Evolutionary conservation across 768 basidiomycete species (phyloP).

Genomic region (Suillus clintonianus): DNA sequence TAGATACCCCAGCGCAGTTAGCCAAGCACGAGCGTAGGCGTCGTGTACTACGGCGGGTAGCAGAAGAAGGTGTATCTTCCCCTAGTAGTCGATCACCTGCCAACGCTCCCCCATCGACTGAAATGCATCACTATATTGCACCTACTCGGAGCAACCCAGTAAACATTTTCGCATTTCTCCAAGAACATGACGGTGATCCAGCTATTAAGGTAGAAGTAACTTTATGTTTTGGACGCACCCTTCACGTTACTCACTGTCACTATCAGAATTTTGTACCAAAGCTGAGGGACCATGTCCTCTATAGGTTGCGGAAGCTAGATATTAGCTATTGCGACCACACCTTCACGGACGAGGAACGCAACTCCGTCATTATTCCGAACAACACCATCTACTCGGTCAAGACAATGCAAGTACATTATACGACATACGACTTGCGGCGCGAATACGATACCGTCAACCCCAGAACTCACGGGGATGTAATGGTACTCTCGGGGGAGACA

Average conservation of each 20-base stretch:
- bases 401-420: slow-evolving; percentile 4
- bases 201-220: too few relatives aligned
- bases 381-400: background rate
- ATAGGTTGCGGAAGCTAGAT: background rate
- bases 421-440: background rate
- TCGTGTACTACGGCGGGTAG: background rate
- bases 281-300: background rate
- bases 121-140: too few relatives aligned
- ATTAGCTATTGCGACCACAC: background rate
- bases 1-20: too few relatives aligned
- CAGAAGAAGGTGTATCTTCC: background rate
- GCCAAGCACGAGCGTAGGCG: background rate
- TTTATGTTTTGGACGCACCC: too few relatives aligned
- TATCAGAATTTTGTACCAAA: background rate
- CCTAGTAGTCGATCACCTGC: background rate
- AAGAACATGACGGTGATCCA: too few relatives aligned
- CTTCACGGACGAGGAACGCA: background rate
- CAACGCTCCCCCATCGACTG: too few relatives aligned
- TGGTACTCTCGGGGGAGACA: background rate
- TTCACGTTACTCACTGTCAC: too few relatives aligned
- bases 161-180: too few relatives aligned
- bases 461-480: slow-evolving; percentile 1
- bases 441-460: background rate
- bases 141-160: too few relatives aligned
- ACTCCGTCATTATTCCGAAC: background rate